A percentile compares a stretch with the other conserved stretches of the same genome.
Conservation (phyloP, 2,329 filamentous ascomycete species). For the Cytospora mali region DNA sequence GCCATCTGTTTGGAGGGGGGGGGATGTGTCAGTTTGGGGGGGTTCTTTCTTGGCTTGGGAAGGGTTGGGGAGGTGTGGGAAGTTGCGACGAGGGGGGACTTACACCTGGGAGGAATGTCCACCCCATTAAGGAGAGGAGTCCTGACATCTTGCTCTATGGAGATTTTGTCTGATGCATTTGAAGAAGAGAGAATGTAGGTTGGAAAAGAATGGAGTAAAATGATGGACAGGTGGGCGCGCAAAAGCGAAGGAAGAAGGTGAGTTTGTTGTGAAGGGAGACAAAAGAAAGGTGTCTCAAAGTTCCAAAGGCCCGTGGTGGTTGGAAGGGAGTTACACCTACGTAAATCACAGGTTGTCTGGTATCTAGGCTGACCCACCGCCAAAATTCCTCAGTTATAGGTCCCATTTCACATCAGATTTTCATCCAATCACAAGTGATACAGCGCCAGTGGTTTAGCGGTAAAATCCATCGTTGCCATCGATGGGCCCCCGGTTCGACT, state of each 20-base stretch:
- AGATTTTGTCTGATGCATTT: conserved; percentile 10
- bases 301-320: not conserved
- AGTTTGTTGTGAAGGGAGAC: not conserved
- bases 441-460: too few relatives aligned
- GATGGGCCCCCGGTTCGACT: too few relatives aligned
- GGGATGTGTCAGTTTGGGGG: conserved; percentile 10
- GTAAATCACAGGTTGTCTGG: too few relatives aligned
- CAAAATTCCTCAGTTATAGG: too few relatives aligned
- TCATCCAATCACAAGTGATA: too few relatives aligned
- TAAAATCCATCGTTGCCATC: not conserved
- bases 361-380: too few relatives aligned
- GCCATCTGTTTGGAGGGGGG: conserved; percentile 60
- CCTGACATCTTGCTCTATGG: conserved; percentile 47
- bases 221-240: conserved; percentile 5
- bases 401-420: not conserved
- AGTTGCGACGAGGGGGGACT: conserved; percentile 31
- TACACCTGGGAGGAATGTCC: conserved; percentile 60
- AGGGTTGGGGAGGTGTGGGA: not conserved
- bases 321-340: not conserved
- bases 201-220: not conserved
- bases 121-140: conserved; percentile 57
- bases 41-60: not conserved
- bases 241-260: not conserved
- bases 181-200: not conserved
- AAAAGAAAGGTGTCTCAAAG: conserved; percentile 15